These are phyloP conservation scores for Detonula confervacea DNA, from an alignment of 352 stramenopile species.

Conservation along the genomic window DNA sequence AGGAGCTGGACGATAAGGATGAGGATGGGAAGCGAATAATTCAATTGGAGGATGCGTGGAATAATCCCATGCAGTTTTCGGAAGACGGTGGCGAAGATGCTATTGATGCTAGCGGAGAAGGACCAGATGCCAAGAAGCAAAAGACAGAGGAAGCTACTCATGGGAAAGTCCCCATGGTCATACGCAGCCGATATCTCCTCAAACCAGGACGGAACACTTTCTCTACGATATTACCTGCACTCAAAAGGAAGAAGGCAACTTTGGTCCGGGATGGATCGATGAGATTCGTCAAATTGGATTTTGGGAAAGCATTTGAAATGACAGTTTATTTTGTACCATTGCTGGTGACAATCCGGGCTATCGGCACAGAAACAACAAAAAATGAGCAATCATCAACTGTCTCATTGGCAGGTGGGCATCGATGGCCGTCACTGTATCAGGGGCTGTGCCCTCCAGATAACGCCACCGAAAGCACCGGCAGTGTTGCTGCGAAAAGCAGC, in stretches of 20 bases:
- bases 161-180: constrained; percentile 24
- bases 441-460: constrained; percentile 35
- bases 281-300: constrained; percentile 67
- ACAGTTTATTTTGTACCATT: constrained; percentile 77
- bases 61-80: constrained; percentile 55
- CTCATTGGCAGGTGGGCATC: constrained; percentile 13
- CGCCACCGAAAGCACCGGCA: background rate
- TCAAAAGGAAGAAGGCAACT: constrained; percentile 69
- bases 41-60: constrained; percentile 71
- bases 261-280: constrained; percentile 38
- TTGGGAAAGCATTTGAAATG: constrained; percentile 80
- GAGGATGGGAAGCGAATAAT: constrained; percentile 34
- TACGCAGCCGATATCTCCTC: constrained; percentile 61
- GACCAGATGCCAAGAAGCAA: constrained; percentile 29
- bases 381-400: background rate
- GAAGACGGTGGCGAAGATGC: constrained; percentile 22
- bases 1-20: constrained; percentile 42
- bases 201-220: constrained; percentile 57
- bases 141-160: constrained; percentile 14
- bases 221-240: constrained; percentile 60
- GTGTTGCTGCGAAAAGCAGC: constrained; percentile 1
- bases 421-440: constrained; percentile 55
- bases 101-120: constrained; percentile 32
- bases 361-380: constrained; percentile 18
- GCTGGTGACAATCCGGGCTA: constrained; percentile 66